Base-by-base conservation (phyloP, 2,329 filamentous ascomycete genomes). In the Pseudophaeomoniella oleicola region DNA sequence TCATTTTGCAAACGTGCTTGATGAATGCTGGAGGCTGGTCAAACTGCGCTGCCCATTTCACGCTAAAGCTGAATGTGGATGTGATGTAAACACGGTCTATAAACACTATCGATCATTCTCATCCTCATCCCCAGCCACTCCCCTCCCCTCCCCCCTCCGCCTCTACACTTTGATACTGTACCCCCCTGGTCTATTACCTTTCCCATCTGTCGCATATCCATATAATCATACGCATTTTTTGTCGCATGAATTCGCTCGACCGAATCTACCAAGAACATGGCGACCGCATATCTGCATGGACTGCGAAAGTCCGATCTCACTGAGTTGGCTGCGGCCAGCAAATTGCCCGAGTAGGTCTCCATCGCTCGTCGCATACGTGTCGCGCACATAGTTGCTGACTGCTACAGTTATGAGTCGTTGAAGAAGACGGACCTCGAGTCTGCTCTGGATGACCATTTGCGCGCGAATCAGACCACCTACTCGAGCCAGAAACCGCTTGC, bases 261-360 rank as follows among this genome's bases (percentile, higher is more conserved):
- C 22, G 9, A n/a, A 9, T n/a, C n/a, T n/a, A 27, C n/a, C n/a
- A 6, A n/a, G 6, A 27, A n/a, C n/a, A 27, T 27, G 22, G 22
- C 22, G 22, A 27, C 22, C 22, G 22, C 75, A 48, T 93, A 81
- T 75, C 69, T 94, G 55, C 72, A 78, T 58, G 71, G 72, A 57
- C 81, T 90, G 70, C 79, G 81, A 65, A 93, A 93, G 69, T 69
- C 68, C 49, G 83, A 88, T 45, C 72, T 94, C 39, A 58, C 75
- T 48, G 78, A 82, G 44, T 67, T 92, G 43, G 83, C 84, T 41
- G 72, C 82, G 46, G 62, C 68, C 33, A 45, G 35, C 37, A 43
- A 42, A 13, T 32, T 48, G 37, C 69, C 73, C 53, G 72, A 81
- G 85, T 92, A 74, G 52, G 77, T 71, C 42, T 37, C 36, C 36